Evolutionary conservation across 129 eudicot genomes (phyloP), one percentile per base, ranked within the genome.

Genomic region (Saposhnikovia divaricata): DNA sequence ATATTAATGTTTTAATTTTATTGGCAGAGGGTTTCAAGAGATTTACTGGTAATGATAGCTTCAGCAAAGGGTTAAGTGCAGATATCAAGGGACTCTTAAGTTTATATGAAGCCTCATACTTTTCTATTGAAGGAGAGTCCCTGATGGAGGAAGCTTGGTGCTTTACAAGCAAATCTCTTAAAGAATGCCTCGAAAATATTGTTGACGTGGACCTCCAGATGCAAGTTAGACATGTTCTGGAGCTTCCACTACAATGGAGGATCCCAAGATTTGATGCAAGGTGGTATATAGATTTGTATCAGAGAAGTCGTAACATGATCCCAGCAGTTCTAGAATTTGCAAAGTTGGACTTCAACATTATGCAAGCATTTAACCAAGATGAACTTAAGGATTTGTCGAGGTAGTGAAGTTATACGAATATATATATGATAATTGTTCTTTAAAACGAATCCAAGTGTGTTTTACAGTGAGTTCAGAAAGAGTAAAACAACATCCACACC

Each of bases 61-160:
- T 61, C 15, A 13, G 13, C 0, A 15, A 68, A 34, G 80, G 84
- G 23, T 28, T 81, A 34, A 15, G 16, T 15, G 75, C 85, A 28
- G 90, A 91, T 80, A 78, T 61, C 23, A 1, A 50, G 47, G 91
- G 91, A 9, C 39, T 89, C 74, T 28, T 91, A 77, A 89, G 96
- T 84, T 81, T 89, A 71, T 91, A 82, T 75, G 96, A 91, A 84
- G 93, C 96, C 74, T 87, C 91, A 7, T 70, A 87, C 66, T 50
- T 87, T 63, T 88, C 88, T 47, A 69, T 80, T n/a, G 80, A 79
- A 23, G 85, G 80, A 0, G 96, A 89, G 84, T 69, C 79, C 39
- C 34, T 87, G 25, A 25, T 89, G 65, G 80, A 79, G 21, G 79
- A 84, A 21, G 93, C 96, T 3, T 77, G 53, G 81, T 77, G 51